These are phyloP conservation scores for Pseudozyma sp. DNA, from an alignment of 1,284 basidiomycete species.

Conservation along the genomic window DNA sequence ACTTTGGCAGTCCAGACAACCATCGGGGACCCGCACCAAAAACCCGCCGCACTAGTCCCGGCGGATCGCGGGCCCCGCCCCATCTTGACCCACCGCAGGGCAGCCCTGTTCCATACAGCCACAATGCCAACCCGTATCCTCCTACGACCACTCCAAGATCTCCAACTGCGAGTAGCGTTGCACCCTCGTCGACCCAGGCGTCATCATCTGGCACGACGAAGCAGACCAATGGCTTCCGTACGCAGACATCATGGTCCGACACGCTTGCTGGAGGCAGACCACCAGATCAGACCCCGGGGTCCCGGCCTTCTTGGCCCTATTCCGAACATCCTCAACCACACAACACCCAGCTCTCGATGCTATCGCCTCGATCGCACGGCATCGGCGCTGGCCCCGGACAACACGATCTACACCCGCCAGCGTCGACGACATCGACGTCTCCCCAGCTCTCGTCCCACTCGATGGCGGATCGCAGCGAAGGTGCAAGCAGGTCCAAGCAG, in stretches of 20 bases:
- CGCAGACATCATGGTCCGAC: not conserved
- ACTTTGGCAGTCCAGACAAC: conserved; percentile 35
- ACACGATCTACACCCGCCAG: not conserved
- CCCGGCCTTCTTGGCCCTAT: conserved; percentile 1
- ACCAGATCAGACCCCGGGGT: conserved; percentile 2
- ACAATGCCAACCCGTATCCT: conserved; percentile 4
- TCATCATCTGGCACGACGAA: conserved; percentile 2
- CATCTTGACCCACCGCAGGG: conserved; percentile 11
- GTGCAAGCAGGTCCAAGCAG: conserved; percentile 9
- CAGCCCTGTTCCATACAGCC: conserved; percentile 1
- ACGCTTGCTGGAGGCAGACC: not conserved
- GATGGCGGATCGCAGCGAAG: conserved; percentile 11
- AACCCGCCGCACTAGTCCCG: conserved; percentile 44
- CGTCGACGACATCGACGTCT: conserved; percentile 3
- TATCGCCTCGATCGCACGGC: conserved; percentile 26
- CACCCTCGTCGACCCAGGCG: not conserved
- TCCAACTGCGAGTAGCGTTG: not conserved
- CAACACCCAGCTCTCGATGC: not conserved
- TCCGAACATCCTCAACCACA: not conserved
- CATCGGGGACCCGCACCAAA: conserved; percentile 34
- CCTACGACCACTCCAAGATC: conserved; percentile 7
- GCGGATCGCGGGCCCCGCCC: conserved; percentile 45
- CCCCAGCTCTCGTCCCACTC: conserved; percentile 13
- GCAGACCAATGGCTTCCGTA: not conserved
- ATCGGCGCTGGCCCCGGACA: not conserved